These are phyloP conservation scores for Trichosporon sp. DNA, from an alignment of 1,284 basidiomycete genomes.

Conservation along the genomic window DNA sequence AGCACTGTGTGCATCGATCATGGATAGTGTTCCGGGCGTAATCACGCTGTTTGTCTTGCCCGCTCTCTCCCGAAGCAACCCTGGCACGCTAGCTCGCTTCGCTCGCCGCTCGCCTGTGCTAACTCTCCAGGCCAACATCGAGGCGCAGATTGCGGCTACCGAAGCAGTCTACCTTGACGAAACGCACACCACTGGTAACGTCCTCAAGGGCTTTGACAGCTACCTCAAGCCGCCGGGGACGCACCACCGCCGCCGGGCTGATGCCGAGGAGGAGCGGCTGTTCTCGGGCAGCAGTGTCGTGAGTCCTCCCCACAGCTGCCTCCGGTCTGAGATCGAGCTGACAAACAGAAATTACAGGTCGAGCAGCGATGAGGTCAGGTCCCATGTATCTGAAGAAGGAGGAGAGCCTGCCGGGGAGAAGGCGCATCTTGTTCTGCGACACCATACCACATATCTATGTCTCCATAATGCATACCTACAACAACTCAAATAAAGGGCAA, in stretches of 20 bases:
- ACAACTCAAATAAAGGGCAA: slow-evolving; percentile 15
- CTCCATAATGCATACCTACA: slow-evolving; percentile 12
- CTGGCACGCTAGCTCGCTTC: too few relatives aligned
- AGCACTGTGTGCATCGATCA: too few relatives aligned
- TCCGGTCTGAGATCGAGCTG: background rate
- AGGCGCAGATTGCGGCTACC: slow-evolving; percentile 50
- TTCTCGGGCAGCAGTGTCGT: slow-evolving; percentile 44
- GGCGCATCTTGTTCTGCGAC: background rate
- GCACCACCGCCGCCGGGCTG: slow-evolving; percentile 29
- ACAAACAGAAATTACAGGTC: background rate
- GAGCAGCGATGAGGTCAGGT: background rate
- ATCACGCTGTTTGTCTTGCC: too few relatives aligned
- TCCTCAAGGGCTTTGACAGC: slow-evolving; percentile 49
- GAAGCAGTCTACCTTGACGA: slow-evolving; percentile 51
- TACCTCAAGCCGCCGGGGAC: slow-evolving; percentile 47
- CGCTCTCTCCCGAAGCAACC: too few relatives aligned
- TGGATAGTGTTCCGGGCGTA: too few relatives aligned
- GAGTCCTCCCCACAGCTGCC: background rate
- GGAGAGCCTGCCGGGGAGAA: background rate
- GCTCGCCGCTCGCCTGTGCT: slow-evolving; percentile 1
- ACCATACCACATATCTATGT: background rate
- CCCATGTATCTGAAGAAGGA: background rate
- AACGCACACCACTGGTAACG: slow-evolving; percentile 36
- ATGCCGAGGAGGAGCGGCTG: slow-evolving; percentile 46
- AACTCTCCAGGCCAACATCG: slow-evolving; percentile 45